A percentile compares a stretch with the other conserved stretches of the same genome.
phyloP scores from a whole-genome alignment of 1,284 basidiomycete species.

The Ceraceosorus guamensis region DNA sequence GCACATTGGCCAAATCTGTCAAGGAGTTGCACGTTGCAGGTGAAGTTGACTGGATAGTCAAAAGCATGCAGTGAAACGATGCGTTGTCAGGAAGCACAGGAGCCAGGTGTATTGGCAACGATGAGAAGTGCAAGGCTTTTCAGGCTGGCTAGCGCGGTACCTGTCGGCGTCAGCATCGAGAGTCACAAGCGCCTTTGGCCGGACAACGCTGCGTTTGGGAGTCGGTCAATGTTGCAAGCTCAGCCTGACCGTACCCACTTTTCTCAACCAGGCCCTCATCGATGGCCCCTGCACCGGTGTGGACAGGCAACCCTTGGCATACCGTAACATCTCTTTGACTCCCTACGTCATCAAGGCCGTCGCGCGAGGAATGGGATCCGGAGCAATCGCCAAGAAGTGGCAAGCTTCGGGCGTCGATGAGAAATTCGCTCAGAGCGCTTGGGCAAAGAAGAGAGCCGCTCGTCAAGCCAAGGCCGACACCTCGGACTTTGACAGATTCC shows the following conservation, averaged over 20 bases:
- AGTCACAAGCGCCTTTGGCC: too few species aligned
- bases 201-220: too few species aligned
- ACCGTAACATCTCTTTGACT: slow-evolving; percentile 87
- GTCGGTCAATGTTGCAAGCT: background rate
- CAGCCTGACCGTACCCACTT: background rate
- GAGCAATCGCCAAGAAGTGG: slow-evolving; percentile 75
- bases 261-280: slow-evolving; percentile 68
- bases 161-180: too few species aligned
- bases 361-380: slow-evolving; percentile 76
- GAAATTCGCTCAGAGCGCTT: slow-evolving; percentile 70
- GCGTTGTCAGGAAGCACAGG: too few species aligned
- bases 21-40: too few species aligned
- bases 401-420: slow-evolving; percentile 70
- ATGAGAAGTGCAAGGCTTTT: too few species aligned
- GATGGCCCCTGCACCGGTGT: slow-evolving; percentile 88
- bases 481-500: slow-evolving; percentile 78
- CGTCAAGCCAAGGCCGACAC: slow-evolving; percentile 67
- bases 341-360: slow-evolving; percentile 75
- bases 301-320: slow-evolving; percentile 81
- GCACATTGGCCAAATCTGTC: too few species aligned
- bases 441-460: slow-evolving; percentile 84
- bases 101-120: too few species aligned
- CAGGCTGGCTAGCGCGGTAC: too few species aligned
- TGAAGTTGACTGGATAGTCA: too few species aligned
- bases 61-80: too few species aligned